Base-by-base conservation (phyloP, 768 basidiomycete genomes). In the Trametes maxima region DNA sequence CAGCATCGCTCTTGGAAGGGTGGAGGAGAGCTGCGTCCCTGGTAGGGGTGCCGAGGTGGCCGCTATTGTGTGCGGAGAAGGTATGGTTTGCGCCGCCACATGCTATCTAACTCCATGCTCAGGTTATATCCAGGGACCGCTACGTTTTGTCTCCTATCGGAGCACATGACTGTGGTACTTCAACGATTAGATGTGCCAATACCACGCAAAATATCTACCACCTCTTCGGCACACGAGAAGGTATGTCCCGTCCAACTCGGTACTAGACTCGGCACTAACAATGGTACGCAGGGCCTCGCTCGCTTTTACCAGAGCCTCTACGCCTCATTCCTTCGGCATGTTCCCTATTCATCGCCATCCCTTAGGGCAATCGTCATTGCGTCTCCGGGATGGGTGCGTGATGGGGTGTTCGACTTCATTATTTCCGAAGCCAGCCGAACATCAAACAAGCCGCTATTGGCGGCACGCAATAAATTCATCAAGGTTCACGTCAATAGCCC, bases 31-130 rank as follows among this genome's bases (percentile, higher is more conserved):
- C 21, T 95, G 93, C 56, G 79, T 92, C 40, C 94, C 94, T n/a
- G 97, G 96, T 24, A 80, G 90, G 66, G 96, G 97, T 0, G 97
- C 97, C 5, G 97, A 99, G 69, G 89, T 99, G 4, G 97, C 92
- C 14, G 97, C 97, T 0, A 82, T 99, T 22, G 93, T 99, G 4
- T 94, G 92, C 65, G 96, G 97, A 36, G 97, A 99, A 79, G 97
- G 84, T 84, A 40, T 16, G 56, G 42, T 39, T 11, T 28, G 24
- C n/a, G 44, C 44, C 3, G 4, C 16, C 14, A 54, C 42, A n/a
- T 16, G 33, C 16, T 11, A 33, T 16, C 28, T 28, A 25, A 49
- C 28, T 17, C 12, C 16, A 5, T 45, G 17, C 16, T 22, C n/a
- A n/a, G 44, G 5, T 45, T 51, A 8, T 33, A 37, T 40, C 39